These are phyloP conservation scores for Candida ascalaphidarum DNA, from an alignment of 805 yeast genomes.

Conservation along the genomic window DNA sequence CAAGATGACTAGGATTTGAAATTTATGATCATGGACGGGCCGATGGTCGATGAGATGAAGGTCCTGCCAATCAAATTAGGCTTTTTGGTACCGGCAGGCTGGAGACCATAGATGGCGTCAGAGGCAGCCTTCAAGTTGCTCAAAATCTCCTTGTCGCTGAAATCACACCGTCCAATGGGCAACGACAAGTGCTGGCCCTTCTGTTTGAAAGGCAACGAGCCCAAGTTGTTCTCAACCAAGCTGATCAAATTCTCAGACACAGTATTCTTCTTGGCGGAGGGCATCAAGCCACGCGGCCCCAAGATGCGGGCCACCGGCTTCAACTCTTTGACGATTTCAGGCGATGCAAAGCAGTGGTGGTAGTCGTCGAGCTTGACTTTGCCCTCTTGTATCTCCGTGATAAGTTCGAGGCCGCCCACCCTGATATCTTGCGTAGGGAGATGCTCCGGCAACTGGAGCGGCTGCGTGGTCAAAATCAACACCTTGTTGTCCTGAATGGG, in stretches of 20 bases:
- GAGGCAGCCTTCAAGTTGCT: constrained; percentile 64
- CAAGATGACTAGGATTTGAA: too few relatives aligned
- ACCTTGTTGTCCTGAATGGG: constrained; percentile 60
- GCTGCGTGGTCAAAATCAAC: constrained; percentile 58
- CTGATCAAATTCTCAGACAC: constrained; percentile 57
- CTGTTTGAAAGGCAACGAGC: constrained; percentile 75
- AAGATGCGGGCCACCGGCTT: constrained; percentile 65
- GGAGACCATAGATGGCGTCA: constrained; percentile 47
- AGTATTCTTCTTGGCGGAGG: constrained; percentile 78
- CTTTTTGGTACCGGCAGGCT: constrained; percentile 54
- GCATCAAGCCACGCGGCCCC: constrained; percentile 89
- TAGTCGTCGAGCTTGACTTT: constrained; percentile 41
- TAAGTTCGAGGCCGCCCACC: constrained; percentile 63
- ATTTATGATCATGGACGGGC: constrained; percentile 69
- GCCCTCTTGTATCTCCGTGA: constrained; percentile 51
- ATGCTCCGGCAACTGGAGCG: constrained; percentile 52
- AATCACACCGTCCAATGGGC: constrained; percentile 70
- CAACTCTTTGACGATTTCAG: constrained; percentile 63
- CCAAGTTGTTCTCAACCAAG: constrained; percentile 48
- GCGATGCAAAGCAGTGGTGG: constrained; percentile 78
- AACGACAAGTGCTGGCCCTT: constrained; percentile 49
- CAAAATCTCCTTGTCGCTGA: constrained; percentile 68
- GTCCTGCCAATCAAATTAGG: constrained; percentile 67
- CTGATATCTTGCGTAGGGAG: too few relatives aligned
- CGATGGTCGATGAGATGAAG: constrained; percentile 58